Conservation (phyloP, 164 flowering plant genomes). For the Vitis labrusca region DNA sequence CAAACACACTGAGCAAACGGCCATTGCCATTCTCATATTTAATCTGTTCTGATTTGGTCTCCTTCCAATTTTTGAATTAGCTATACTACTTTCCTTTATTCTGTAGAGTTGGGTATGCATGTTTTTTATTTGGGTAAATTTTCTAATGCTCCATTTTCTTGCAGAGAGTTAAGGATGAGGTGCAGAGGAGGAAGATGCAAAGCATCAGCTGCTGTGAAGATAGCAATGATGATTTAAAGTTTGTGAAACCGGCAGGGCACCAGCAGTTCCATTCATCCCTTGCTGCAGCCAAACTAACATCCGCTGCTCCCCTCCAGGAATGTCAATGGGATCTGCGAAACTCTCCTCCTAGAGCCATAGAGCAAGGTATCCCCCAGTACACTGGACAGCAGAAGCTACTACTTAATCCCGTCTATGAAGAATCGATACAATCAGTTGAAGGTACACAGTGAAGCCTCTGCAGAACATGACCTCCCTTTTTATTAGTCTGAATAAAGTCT, state of each 20-base stretch:
- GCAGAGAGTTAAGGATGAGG: conserved; percentile 71
- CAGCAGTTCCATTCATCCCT: conserved; percentile 61
- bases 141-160: neutral
- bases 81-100: neutral
- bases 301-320: conserved; percentile 20
- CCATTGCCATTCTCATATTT: too few species aligned
- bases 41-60: too few species aligned
- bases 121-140: neutral
- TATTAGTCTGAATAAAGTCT: too few species aligned
- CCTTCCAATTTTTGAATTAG: too few species aligned
- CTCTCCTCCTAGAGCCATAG: conserved; percentile 20
- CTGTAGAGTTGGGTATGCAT: neutral
- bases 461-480: neutral
- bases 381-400: conserved; percentile 27
- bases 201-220: conserved; percentile 17
- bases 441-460: conserved; percentile 24
- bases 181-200: conserved; percentile 48
- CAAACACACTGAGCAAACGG: too few species aligned
- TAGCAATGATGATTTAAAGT: conserved; percentile 22
- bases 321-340: conserved; percentile 17
- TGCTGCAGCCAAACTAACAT: conserved; percentile 34
- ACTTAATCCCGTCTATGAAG: conserved; percentile 27
- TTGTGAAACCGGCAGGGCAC: conserved; percentile 47
- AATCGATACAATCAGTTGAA: conserved; percentile 31
- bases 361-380: conserved; percentile 19